phyloP scores from a whole-genome alignment of 1,284 basidiomycete species.

The Pseudozyma tsukubaensis region DNA sequence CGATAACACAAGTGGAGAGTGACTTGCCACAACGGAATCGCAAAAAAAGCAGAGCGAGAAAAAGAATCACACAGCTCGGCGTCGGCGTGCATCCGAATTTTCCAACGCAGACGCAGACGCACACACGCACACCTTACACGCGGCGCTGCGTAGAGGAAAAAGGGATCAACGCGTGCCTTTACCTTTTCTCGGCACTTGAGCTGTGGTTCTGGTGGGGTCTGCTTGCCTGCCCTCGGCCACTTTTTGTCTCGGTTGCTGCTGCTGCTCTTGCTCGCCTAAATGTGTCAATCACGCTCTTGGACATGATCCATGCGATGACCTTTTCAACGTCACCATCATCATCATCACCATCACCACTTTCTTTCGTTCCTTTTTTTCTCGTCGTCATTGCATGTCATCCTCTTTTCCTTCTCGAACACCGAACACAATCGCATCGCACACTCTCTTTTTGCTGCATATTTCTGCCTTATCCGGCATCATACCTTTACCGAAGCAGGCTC shows the following conservation, averaged over 20 bases:
- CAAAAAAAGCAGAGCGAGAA: not conserved
- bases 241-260: no score
- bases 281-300: not conserved
- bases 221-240: no score
- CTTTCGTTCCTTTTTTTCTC: not conserved
- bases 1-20: no score
- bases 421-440: not conserved
- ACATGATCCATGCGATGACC: no score
- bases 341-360: not conserved
- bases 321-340: slow-evolving; percentile 2
- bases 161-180: not conserved
- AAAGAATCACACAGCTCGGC: not conserved
- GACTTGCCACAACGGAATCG: no score
- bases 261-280: not conserved
- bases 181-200: no score
- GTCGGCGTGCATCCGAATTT: slow-evolving; percentile 8
- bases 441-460: not conserved
- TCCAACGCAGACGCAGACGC: not conserved
- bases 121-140: not conserved
- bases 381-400: not conserved
- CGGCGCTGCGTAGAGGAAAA: not conserved
- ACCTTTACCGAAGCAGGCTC: slow-evolving; percentile 26
- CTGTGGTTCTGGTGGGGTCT: no score
- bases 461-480: not conserved
- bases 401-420: not conserved